These are phyloP conservation scores for Mycena crocata DNA, from an alignment of 768 basidiomycete species.

Conservation along the genomic window DNA sequence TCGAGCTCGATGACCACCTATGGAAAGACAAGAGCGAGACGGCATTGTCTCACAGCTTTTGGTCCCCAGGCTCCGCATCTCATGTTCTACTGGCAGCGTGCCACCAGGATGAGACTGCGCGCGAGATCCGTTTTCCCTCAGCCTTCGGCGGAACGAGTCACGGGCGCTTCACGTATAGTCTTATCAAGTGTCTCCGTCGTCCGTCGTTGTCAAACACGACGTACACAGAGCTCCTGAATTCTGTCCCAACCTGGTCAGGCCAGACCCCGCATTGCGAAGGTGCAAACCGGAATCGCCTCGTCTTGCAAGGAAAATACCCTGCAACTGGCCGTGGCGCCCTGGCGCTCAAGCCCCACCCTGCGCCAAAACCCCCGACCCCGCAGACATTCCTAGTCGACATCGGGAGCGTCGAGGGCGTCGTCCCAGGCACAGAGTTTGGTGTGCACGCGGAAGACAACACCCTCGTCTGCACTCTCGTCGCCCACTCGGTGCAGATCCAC, in stretches of 20 bases:
- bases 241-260: neutral
- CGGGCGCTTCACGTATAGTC: slow-evolving; percentile 3
- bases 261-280: slow-evolving; percentile 10
- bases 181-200: slow-evolving; percentile 1
- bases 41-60: neutral
- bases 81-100: slow-evolving; percentile 17
- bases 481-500: neutral
- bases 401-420: slow-evolving; percentile 10
- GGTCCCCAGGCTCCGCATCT: neutral
- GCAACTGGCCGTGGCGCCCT: neutral
- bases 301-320: neutral
- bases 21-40: neutral
- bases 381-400: neutral
- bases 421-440: slow-evolving; percentile 12
- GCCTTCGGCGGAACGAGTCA: neutral
- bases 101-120: neutral
- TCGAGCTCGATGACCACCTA: neutral
- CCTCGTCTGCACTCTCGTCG: slow-evolving; percentile 8
- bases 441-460: neutral
- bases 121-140: neutral
- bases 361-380: neutral
- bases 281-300: neutral
- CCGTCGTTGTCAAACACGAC: neutral
- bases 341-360: neutral
- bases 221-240: neutral